These are phyloP conservation scores for Silybum marianum DNA, from an alignment of 129 eudicot species.

Conservation along the genomic window DNA sequence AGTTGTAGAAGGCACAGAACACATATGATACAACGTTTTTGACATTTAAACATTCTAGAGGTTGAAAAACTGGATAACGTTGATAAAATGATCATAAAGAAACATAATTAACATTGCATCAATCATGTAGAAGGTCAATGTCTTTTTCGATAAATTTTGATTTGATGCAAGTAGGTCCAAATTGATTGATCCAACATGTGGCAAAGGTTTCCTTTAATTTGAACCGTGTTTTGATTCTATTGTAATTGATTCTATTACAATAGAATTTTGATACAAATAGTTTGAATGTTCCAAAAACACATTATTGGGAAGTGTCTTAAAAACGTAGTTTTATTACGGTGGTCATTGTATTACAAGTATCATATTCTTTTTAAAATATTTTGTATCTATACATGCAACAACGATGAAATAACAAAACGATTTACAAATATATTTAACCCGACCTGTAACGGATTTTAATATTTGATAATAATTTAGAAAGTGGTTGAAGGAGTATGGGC, in stretches of 20 bases:
- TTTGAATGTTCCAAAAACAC: background rate
- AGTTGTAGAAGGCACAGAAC: background rate
- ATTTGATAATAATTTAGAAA: background rate
- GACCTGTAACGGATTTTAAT: background rate
- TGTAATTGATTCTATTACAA: background rate
- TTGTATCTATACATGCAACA: background rate
- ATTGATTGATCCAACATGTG: background rate
- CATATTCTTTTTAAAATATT: background rate
- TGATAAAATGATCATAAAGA: background rate
- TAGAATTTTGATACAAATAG: background rate
- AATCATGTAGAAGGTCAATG: background rate
- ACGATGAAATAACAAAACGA: background rate
- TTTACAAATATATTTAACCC: background rate
- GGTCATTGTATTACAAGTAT: background rate
- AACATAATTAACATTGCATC: background rate
- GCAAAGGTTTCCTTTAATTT: background rate
- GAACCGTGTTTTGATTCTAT: background rate
- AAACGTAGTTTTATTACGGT: too few relatives aligned
- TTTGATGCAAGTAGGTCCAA: background rate
- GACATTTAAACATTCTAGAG: background rate
- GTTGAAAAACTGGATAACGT: background rate
- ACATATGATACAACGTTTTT: background rate
- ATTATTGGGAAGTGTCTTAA: background rate
- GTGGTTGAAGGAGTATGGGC: conserved; percentile 31
- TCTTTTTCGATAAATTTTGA: background rate